Evolutionary conservation across 2,329 filamentous ascomycete genomes (phyloP).

Genomic region (Lecanoromycetidae sp.): DNA sequence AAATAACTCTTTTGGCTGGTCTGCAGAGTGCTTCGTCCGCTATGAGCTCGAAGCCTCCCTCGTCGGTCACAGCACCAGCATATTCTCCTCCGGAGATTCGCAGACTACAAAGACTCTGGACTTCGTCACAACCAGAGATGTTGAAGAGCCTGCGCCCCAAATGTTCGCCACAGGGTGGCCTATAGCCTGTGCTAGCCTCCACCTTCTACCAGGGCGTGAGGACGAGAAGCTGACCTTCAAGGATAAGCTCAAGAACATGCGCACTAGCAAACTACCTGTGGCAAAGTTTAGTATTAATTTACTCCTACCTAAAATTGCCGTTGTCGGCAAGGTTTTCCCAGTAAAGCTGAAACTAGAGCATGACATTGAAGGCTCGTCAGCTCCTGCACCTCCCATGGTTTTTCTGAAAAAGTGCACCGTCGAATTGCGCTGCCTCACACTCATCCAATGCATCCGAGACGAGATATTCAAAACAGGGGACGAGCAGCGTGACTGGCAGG

Average conservation of each 20-base stretch:
- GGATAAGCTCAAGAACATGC: not conserved
- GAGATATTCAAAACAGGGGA: not conserved
- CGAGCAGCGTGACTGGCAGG: not conserved
- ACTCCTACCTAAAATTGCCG: not conserved
- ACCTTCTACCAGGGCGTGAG: conserved; percentile 2
- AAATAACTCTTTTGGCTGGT: not conserved
- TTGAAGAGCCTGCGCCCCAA: conserved; percentile 1
- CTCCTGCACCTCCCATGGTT: not conserved
- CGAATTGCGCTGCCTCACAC: not conserved
- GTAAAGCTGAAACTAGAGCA: not conserved
- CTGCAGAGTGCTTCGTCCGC: not conserved
- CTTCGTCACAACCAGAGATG: conserved; percentile 5
- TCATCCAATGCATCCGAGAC: conserved; percentile 4
- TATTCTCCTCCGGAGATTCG: not conserved
- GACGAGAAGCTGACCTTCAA: not conserved
- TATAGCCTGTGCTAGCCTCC: not conserved
- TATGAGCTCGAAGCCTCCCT: conserved; percentile 10
- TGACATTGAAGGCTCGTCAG: not conserved
- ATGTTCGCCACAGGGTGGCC: not conserved
- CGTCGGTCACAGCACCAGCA: not conserved
- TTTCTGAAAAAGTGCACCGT: not conserved
- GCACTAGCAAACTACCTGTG: not conserved
- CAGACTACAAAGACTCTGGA: not conserved
- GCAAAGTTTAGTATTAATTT: not conserved
- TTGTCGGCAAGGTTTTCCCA: not conserved